phyloP scores from a whole-genome alignment of 2,329 filamentous ascomycete genomes.

The Cladobotryum mycophilum region DNA sequence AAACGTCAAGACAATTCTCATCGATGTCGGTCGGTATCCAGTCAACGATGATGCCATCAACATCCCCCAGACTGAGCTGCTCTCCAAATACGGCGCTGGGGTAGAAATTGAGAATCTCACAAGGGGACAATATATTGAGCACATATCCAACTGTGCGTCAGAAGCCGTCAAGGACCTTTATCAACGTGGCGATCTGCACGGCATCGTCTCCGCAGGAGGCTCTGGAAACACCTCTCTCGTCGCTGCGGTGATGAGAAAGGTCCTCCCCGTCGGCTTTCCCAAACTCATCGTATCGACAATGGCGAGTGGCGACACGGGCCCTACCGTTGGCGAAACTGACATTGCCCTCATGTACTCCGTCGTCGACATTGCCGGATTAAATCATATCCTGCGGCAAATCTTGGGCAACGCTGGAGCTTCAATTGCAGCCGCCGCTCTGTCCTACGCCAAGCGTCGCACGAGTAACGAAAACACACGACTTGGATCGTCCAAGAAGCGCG shows the following conservation, averaged over 20 bases:
- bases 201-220: conserved; percentile 54
- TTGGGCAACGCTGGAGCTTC: conserved; percentile 58
- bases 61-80: conserved; percentile 37
- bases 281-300: conserved; percentile 67
- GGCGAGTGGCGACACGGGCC: conserved; percentile 58
- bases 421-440: conserved; percentile 50
- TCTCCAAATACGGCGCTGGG: conserved; percentile 26
- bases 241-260: conserved; percentile 53
- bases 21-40: conserved; percentile 42
- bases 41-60: conserved; percentile 39
- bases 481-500: conserved; percentile 32
- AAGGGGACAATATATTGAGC: conserved; percentile 50
- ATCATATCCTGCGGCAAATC: conserved; percentile 50
- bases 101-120: conserved; percentile 33
- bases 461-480: conserved; percentile 3
- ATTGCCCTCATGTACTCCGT: conserved; percentile 66
- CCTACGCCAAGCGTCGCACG: conserved; percentile 28
- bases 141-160: conserved; percentile 45
- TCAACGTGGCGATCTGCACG: conserved; percentile 39
- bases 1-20: conserved; percentile 18
- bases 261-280: conserved; percentile 58
- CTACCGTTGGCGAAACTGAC: conserved; percentile 61
- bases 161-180: conserved; percentile 35
- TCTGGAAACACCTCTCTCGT: conserved; percentile 57
- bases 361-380: conserved; percentile 63